Conservation (phyloP, 202 grass and related monocot species). For the Eragrostis tef region DNA sequence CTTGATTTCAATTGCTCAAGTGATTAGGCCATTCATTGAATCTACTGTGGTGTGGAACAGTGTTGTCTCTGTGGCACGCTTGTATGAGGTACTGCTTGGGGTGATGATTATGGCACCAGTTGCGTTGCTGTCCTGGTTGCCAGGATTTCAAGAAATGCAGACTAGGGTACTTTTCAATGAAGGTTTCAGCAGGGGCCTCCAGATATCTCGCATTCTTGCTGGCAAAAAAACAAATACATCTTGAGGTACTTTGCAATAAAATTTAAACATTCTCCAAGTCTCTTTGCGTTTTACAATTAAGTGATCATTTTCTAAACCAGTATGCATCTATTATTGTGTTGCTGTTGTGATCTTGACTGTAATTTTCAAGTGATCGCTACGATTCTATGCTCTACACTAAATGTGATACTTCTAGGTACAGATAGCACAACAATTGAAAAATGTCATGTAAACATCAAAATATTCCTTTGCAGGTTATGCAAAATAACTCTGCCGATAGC, state of each 20-base stretch:
- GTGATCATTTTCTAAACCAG: constrained; percentile 12
- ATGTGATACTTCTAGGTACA: neutral
- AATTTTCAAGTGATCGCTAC: neutral
- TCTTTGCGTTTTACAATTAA: constrained; percentile 13
- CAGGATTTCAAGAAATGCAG: constrained; percentile 98
- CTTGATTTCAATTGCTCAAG: constrained; percentile 90
- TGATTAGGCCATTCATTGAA: constrained; percentile 89
- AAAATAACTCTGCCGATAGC: constrained; percentile 9
- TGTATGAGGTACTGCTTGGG: constrained; percentile 92
- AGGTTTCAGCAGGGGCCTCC: constrained; percentile 92
- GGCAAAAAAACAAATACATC: constrained; percentile 73
- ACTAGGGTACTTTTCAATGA: constrained; percentile 96
- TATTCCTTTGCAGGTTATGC: neutral
- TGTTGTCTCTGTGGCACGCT: constrained; percentile 71
- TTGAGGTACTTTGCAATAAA: constrained; percentile 67
- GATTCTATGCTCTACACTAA: constrained; percentile 17
- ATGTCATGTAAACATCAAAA: neutral
- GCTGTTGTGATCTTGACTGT: neutral
- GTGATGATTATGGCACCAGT: constrained; percentile 83
- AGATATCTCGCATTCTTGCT: constrained; percentile 90
- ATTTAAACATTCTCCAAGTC: neutral
- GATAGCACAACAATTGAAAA: neutral
- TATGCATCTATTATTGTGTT: constrained; percentile 2
- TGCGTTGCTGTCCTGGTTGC: constrained; percentile 85
- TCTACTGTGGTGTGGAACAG: constrained; percentile 78